A percentile compares a stretch with the other conserved stretches of the same genome.
These are phyloP conservation scores for Botrytis paeoniae DNA, from an alignment of 2,329 filamentous ascomycete species.

Conservation along the genomic window DNA sequence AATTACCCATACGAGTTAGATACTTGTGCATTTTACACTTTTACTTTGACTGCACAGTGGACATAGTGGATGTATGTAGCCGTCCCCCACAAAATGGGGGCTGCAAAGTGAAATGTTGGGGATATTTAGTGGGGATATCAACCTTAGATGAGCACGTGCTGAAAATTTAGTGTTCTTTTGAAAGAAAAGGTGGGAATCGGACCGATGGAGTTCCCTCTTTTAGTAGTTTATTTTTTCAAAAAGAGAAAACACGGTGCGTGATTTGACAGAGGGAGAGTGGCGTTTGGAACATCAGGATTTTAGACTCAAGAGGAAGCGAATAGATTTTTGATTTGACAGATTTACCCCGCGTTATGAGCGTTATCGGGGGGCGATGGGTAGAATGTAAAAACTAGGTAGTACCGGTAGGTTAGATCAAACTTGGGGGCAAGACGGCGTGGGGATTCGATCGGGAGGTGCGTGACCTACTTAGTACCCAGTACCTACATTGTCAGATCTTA, in stretches of 20 bases:
- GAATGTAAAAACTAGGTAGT: background rate
- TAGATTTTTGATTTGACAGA: background rate
- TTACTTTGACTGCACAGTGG: background rate
- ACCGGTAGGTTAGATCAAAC: background rate
- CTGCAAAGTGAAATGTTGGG: constrained; percentile 1
- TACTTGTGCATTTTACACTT: background rate
- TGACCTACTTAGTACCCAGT: background rate
- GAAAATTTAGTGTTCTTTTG: background rate
- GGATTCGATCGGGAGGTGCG: background rate
- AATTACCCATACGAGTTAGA: background rate
- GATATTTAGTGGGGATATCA: background rate
- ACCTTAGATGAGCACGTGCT: background rate
- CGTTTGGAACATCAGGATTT: background rate
- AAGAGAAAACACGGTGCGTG: background rate
- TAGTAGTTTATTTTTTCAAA: background rate
- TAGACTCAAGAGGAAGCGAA: constrained; percentile 1
- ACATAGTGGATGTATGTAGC: background rate
- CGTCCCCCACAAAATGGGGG: constrained; percentile 2
- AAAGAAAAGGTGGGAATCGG: background rate
- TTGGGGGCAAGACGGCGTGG: background rate
- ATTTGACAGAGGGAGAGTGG: background rate
- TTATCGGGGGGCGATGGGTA: background rate
- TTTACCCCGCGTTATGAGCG: background rate
- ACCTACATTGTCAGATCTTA: background rate
- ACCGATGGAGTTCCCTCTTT: background rate